phyloP scores from a whole-genome alignment of 352 stramenopile genomes.

The Elongisporangium senticosum region DNA sequence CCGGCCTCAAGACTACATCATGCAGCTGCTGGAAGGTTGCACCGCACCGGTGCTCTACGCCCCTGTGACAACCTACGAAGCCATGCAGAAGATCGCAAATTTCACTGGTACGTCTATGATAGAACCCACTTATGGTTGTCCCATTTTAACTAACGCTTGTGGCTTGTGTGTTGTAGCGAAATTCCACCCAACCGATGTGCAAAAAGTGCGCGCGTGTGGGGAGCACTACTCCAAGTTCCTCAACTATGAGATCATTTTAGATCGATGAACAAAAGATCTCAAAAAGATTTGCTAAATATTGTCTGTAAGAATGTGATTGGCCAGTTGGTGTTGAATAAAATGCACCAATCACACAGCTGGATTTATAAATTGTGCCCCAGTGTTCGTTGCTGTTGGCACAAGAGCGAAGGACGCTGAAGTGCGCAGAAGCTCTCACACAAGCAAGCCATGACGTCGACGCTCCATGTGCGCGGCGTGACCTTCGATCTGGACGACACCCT shows the following conservation, averaged over 20 bases:
- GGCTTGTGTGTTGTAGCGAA: conserved; percentile 49
- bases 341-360: neutral
- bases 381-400: neutral
- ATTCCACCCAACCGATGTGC: conserved; percentile 79
- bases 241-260: conserved; percentile 72
- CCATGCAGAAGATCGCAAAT: conserved; percentile 76
- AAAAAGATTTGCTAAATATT: neutral
- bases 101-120: conserved; percentile 49
- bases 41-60: conserved; percentile 71
- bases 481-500: conserved; percentile 82
- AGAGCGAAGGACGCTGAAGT: neutral
- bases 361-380: neutral
- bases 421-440: neutral
- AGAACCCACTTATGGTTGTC: neutral
- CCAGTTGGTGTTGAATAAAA: neutral
- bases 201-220: conserved; percentile 75
- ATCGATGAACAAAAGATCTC: conserved; percentile 18
- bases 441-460: neutral
- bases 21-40: conserved; percentile 61
- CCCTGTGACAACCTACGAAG: conserved; percentile 66
- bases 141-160: neutral
- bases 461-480: conserved; percentile 43
- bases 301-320: neutral
- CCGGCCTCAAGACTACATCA: conserved; percentile 74
- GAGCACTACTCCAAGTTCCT: conserved; percentile 84